Percentiles rank a stretch among this genome's conserved stretches.
Conservation (phyloP, 495 filamentous ascomycete genomes). For the Neurospora sp. region DNA sequence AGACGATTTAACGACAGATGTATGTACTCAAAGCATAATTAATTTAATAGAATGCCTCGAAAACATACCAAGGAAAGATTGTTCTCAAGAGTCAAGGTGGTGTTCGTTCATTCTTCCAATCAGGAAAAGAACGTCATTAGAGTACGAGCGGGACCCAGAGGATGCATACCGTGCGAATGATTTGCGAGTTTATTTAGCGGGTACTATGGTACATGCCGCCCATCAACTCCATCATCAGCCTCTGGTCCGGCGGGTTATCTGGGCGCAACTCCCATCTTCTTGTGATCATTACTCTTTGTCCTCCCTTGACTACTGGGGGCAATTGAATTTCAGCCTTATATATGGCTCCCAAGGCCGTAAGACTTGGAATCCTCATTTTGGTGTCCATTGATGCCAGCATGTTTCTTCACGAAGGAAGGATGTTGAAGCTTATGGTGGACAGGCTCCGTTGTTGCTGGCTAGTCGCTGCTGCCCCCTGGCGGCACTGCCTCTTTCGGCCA, state of each 20-base stretch:
- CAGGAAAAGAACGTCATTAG: neutral
- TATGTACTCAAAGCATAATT: neutral
- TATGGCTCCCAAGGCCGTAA: neutral
- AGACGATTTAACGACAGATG: neutral
- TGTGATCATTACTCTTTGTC: neutral
- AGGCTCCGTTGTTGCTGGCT: neutral
- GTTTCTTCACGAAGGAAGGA: neutral
- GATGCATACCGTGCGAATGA: neutral
- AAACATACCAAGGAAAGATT: neutral
- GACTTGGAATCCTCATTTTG: neutral
- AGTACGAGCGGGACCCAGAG: neutral
- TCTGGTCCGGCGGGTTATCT: neutral
- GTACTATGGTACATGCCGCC: neutral
- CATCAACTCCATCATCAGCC: neutral
- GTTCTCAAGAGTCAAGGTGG: neutral
- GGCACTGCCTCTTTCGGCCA: neutral
- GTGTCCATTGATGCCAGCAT: neutral
- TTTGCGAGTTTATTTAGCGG: neutral
- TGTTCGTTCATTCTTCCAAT: neutral
- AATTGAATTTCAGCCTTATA: neutral
- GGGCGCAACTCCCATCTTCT: neutral
- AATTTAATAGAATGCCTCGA: neutral
- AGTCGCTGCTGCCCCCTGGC: neutral
- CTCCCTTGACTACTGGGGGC: neutral
- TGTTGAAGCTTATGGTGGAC: neutral